phyloP scores from a whole-genome alignment of 1,284 basidiomycete species.

The Cryptococcus jaspeensis region DNA sequence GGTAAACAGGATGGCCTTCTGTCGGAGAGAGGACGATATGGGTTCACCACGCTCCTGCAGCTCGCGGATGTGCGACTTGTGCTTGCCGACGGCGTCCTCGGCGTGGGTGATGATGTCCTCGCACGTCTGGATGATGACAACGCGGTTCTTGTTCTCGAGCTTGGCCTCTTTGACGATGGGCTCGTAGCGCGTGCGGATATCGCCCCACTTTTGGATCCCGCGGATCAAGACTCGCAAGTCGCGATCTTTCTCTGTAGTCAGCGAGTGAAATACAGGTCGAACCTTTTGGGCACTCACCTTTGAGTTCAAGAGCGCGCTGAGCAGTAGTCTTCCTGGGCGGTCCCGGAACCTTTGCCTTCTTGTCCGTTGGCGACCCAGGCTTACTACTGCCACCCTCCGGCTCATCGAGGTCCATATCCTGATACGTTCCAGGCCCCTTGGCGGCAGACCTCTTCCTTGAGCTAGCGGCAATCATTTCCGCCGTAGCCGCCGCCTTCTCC shows the following conservation, averaged over 20 bases:
- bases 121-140: constrained; percentile 84
- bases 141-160: constrained; percentile 89
- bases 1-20: constrained; percentile 87
- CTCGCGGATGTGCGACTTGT: constrained; percentile 73
- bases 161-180: constrained; percentile 91
- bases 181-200: constrained; percentile 91
- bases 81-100: constrained; percentile 76
- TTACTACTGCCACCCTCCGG: constrained; percentile 54
- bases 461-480: constrained; percentile 58
- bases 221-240: constrained; percentile 94
- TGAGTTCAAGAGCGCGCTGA: constrained; percentile 93
- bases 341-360: constrained; percentile 37
- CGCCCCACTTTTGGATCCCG: constrained; percentile 96
- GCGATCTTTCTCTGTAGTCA: constrained; percentile 59
- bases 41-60: constrained; percentile 80
- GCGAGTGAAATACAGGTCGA: not conserved
- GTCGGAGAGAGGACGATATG: constrained; percentile 52
- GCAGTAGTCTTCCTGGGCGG: constrained; percentile 60
- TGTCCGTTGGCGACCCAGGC: constrained; percentile 54
- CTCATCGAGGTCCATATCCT: constrained; percentile 85
- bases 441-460: constrained; percentile 77
- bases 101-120: constrained; percentile 92
- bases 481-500: constrained; percentile 55
- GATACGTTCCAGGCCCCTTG: constrained; percentile 67
- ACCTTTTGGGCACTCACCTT: constrained; percentile 51